phyloP scores from a whole-genome alignment of 768 basidiomycete genomes.

The Holtermanniella nyarrowii region DNA sequence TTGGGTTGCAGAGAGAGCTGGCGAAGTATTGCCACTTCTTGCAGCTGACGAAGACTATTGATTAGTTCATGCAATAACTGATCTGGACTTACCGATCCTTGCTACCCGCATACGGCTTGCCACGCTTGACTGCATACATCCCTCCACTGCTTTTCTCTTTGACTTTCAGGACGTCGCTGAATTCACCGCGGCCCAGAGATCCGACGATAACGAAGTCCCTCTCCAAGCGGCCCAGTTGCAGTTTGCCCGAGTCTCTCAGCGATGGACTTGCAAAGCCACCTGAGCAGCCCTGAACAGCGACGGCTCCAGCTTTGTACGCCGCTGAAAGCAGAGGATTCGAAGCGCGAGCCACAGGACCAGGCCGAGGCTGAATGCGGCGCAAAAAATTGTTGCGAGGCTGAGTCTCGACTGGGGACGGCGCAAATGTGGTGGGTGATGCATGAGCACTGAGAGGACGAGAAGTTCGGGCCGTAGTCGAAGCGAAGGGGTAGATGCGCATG shows the following conservation, averaged over 20 bases:
- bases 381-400: slow-evolving; percentile 1
- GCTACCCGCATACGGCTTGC: slow-evolving; percentile 70
- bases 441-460: background rate
- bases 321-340: slow-evolving; percentile 37
- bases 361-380: slow-evolving; percentile 2
- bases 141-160: slow-evolving; percentile 27
- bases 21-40: slow-evolving; percentile 86
- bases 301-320: slow-evolving; percentile 23
- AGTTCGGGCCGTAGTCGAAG: background rate
- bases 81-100: slow-evolving; percentile 66
- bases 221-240: slow-evolving; percentile 48
- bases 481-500: slow-evolving; percentile 11
- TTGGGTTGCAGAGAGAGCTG: slow-evolving; percentile 49
- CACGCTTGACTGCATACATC: slow-evolving; percentile 79
- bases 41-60: slow-evolving; percentile 61
- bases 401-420: slow-evolving; percentile 4
- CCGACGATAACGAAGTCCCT: slow-evolving; percentile 69
- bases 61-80: no score
- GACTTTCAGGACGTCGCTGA: slow-evolving; percentile 79
- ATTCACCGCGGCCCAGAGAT: slow-evolving; percentile 80
- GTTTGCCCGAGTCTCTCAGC: background rate
- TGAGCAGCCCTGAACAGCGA: no score
- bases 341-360: slow-evolving; percentile 29
- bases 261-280: background rate
- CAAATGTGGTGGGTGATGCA: slow-evolving; percentile 4